phyloP scores from a whole-genome alignment of 2,329 filamentous ascomycete species.

The Parastagonospora nodorum region DNA sequence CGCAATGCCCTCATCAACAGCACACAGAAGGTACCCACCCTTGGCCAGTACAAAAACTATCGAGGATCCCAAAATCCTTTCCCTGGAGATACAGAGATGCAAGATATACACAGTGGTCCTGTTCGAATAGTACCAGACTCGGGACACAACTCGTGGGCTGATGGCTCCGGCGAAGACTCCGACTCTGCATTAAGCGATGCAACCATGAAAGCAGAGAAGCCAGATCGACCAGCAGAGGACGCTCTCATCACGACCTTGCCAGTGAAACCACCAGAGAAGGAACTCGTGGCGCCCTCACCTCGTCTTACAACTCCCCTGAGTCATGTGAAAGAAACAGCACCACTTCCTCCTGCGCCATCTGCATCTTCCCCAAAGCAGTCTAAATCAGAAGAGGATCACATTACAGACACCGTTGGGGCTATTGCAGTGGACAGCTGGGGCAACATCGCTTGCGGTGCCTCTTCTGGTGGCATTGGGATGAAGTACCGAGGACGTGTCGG shows the following conservation, averaged over 20 bases:
- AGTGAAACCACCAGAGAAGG: conserved; percentile 7
- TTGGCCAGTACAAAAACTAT: conserved; percentile 23
- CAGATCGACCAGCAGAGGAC: conserved; percentile 13
- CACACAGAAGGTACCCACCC: conserved; percentile 47
- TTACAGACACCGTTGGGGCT: conserved; percentile 94
- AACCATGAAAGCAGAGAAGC: conserved; percentile 28
- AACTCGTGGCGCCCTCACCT: conserved; percentile 7
- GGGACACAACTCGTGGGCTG: conserved; percentile 35
- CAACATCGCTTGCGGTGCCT: conserved; percentile 90
- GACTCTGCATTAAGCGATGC: conserved; percentile 26
- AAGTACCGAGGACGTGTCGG: conserved; percentile 92
- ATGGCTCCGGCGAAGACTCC: conserved; percentile 47
- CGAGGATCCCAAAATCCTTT: conserved; percentile 9
- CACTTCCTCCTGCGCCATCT: conserved; percentile 6
- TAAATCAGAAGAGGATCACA: conserved; percentile 59
- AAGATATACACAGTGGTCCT: conserved; percentile 21
- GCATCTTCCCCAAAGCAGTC: conserved; percentile 1
- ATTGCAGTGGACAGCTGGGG: conserved; percentile 88
- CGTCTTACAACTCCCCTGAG: conserved; percentile 14
- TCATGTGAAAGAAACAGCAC: conserved; percentile 19
- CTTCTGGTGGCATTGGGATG: conserved; percentile 97
- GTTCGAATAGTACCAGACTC: neutral
- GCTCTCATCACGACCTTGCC: conserved; percentile 10
- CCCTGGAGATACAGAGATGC: conserved; percentile 29
- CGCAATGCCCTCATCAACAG: conserved; percentile 51